phyloP scores from a whole-genome alignment of 768 basidiomycete genomes.

The Psilocybe subaeruginosa region DNA sequence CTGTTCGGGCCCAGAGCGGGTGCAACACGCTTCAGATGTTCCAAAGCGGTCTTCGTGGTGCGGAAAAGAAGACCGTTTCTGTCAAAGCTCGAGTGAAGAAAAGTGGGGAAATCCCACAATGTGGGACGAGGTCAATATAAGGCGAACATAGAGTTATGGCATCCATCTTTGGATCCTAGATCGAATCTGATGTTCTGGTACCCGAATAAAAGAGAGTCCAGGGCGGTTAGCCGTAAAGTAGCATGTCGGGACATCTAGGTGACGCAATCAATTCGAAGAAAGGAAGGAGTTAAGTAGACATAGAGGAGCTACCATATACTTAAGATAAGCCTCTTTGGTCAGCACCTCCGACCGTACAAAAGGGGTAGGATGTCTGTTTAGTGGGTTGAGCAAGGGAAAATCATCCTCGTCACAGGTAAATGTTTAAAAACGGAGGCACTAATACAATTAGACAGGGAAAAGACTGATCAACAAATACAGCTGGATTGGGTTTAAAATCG shows the following conservation, averaged over 20 bases:
- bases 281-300: slow-evolving; percentile 7
- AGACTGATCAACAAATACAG: background rate
- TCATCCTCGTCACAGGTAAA: slow-evolving; percentile 3
- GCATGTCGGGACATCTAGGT: slow-evolving; percentile 15
- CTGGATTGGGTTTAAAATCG: background rate
- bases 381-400: slow-evolving; percentile 9
- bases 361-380: background rate
- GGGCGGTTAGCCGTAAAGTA: slow-evolving; percentile 13
- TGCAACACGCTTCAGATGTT: slow-evolving; percentile 18
- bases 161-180: slow-evolving; percentile 3
- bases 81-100: slow-evolving; percentile 9
- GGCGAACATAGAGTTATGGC: slow-evolving; percentile 10
- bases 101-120: slow-evolving; percentile 18
- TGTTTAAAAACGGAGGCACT: slow-evolving; percentile 9
- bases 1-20: slow-evolving; percentile 21
- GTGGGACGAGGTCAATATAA: slow-evolving; percentile 15
- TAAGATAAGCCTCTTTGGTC: slow-evolving; percentile 18
- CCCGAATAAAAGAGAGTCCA: slow-evolving; percentile 15
- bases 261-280: slow-evolving; percentile 20
- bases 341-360: slow-evolving; percentile 9
- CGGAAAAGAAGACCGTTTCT: slow-evolving; percentile 21
- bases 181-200: slow-evolving; percentile 5
- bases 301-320: slow-evolving; percentile 1
- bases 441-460: slow-evolving; percentile 7
- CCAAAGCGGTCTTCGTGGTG: slow-evolving; percentile 17